Evolutionary conservation across 176 grass and related monocot genomes (phyloP).

Genomic region (Musa acuminata): DNA sequence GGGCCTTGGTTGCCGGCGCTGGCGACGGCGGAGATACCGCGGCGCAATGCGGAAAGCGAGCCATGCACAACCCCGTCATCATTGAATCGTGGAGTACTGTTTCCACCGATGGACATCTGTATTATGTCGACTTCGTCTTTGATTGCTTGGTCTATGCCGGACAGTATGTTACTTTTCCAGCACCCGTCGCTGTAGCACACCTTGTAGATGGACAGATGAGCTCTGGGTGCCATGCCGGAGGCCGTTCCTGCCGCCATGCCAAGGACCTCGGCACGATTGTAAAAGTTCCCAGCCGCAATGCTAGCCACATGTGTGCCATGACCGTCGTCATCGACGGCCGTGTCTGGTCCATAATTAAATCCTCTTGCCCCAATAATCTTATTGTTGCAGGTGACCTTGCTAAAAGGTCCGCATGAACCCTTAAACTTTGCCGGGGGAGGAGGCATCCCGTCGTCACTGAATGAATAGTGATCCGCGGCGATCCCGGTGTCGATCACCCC

Average conservation of each 20-base stretch:
- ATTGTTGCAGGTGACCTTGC: slow-evolving; percentile 46
- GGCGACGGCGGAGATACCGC: not conserved
- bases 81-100: slow-evolving; percentile 2
- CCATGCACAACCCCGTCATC: not conserved
- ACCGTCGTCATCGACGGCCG: slow-evolving; percentile 50
- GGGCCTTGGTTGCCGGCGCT: not conserved
- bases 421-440: slow-evolving; percentile 54
- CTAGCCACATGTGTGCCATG: slow-evolving; percentile 83
- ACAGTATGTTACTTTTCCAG: slow-evolving; percentile 2
- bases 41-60: not conserved
- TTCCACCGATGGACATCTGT: slow-evolving; percentile 4
- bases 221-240: slow-evolving; percentile 39
- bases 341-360: not conserved
- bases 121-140: slow-evolving; percentile 44
- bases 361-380: slow-evolving; percentile 68
- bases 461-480: slow-evolving; percentile 62
- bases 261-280: slow-evolving; percentile 43
- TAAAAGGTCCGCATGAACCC: slow-evolving; percentile 49
- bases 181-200: slow-evolving; percentile 1
- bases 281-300: slow-evolving; percentile 74
- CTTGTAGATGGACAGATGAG: slow-evolving; percentile 60
- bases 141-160: slow-evolving; percentile 42
- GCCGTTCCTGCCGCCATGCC: slow-evolving; percentile 81
- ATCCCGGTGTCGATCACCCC: slow-evolving; percentile 74
- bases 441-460: slow-evolving; percentile 59